Conservation (phyloP, 75 land plant species). For the Sequoiadendron giganteum region DNA sequence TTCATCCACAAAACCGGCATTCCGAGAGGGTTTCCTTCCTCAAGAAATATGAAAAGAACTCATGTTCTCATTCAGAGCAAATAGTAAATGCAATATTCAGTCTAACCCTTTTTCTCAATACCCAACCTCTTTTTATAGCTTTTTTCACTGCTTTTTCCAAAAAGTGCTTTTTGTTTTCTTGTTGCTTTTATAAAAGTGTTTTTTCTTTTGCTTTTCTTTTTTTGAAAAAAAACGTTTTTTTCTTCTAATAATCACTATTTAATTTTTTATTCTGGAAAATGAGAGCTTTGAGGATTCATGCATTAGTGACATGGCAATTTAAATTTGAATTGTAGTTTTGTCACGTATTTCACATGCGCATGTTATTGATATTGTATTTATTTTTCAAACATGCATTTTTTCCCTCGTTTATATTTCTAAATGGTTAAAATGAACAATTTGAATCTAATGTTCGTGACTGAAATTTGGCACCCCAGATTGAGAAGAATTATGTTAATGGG, state of each 20-base stretch:
- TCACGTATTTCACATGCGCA: neutral
- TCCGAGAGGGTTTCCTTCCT: too few species aligned
- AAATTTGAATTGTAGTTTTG: neutral
- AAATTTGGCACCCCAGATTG: slow-evolving; percentile 54
- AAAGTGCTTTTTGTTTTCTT: too few species aligned
- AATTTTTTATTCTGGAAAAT: neutral
- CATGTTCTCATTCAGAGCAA: too few species aligned
- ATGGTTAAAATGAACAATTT: neutral
- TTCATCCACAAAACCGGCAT: too few species aligned
- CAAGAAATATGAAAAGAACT: too few species aligned
- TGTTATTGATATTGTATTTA: neutral
- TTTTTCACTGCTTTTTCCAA: too few species aligned
- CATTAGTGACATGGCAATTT: neutral
- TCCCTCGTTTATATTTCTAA: neutral
- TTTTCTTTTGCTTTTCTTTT: too few species aligned
- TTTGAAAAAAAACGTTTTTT: too few species aligned
- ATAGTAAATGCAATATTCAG: too few species aligned
- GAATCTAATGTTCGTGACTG: neutral
- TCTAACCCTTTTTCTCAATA: too few species aligned
- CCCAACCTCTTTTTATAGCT: too few species aligned
- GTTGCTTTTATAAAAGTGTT: too few species aligned
- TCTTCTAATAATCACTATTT: neutral
- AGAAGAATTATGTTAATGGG: slow-evolving; percentile 78
- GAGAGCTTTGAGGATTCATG: neutral
- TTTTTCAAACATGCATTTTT: neutral